Percentiles rank a stretch among this genome's conserved stretches.
phyloP scores from a whole-genome alignment of 2,329 filamentous ascomycete genomes.

The Cryphonectria parasitica region DNA sequence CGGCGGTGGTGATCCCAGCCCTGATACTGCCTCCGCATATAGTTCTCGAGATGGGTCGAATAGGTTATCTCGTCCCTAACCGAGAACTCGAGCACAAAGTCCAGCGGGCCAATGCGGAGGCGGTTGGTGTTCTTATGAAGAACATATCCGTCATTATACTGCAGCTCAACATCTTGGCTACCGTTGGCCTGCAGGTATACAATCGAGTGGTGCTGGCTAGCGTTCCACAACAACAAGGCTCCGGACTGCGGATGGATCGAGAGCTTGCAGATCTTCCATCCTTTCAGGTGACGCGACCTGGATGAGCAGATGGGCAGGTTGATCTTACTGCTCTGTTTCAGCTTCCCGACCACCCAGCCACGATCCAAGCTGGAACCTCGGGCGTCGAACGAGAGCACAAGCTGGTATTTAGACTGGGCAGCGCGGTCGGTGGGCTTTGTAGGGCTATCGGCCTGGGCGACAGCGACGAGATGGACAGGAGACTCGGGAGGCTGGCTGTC shows the following conservation, averaged over 20 bases:
- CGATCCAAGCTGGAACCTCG: not conserved
- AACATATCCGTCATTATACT: not conserved
- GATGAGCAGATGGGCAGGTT: conserved; percentile 12
- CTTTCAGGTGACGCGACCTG: conserved; percentile 9
- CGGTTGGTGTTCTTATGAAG: conserved; percentile 12
- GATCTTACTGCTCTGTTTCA: not conserved
- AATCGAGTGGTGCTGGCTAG: not conserved
- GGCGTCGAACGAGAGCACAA: conserved; percentile 4
- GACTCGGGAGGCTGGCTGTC: too few relatives aligned
- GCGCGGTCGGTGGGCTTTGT: too few relatives aligned
- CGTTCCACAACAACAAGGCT: not conserved
- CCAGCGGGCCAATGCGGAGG: conserved; percentile 12
- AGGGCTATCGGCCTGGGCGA: too few relatives aligned
- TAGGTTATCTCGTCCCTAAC: conserved; percentile 1
- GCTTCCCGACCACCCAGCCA: conserved; percentile 7
- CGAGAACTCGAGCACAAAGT: conserved; percentile 10
- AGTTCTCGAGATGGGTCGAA: not conserved
- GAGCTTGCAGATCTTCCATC: not conserved
- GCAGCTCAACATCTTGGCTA: conserved; percentile 1
- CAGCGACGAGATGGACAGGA: too few relatives aligned
- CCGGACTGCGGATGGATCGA: conserved; percentile 13
- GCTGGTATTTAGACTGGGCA: not conserved
- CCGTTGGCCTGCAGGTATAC: conserved; percentile 9
- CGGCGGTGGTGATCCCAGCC: not conserved
- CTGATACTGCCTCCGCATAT: conserved; percentile 13